phyloP scores from a whole-genome alignment of 1,284 basidiomycete species.

The Trichosporon inkin region DNA sequence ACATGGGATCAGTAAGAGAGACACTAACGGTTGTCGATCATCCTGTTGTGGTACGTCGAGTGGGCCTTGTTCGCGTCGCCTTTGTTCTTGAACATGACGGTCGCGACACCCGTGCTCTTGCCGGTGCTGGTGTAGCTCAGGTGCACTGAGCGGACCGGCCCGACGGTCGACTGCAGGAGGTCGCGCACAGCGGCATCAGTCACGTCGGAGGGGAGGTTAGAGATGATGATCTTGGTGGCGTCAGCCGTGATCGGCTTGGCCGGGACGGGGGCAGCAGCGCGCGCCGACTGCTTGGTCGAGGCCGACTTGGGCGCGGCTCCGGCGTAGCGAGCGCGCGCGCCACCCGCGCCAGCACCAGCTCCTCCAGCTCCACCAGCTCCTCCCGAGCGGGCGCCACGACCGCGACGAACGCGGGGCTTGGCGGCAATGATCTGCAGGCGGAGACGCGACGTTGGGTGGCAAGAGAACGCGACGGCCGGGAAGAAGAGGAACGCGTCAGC shows the following conservation, averaged over 20 bases:
- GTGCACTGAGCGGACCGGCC: slow-evolving; percentile 74
- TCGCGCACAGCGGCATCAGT: slow-evolving; percentile 93
- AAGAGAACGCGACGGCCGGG: not conserved
- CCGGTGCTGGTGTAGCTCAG: slow-evolving; percentile 82
- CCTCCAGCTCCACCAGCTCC: slow-evolving; percentile 51
- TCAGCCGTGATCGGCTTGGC: slow-evolving; percentile 50
- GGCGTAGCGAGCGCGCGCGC: slow-evolving; percentile 56
- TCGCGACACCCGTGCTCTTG: slow-evolving; percentile 83
- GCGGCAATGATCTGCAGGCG: slow-evolving; percentile 65
- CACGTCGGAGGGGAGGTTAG: slow-evolving; percentile 90
- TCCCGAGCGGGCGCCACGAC: slow-evolving; percentile 52
- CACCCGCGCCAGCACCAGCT: slow-evolving; percentile 34
- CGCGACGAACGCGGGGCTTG: slow-evolving; percentile 51
- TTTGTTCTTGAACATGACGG: slow-evolving; percentile 77
- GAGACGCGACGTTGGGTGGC: slow-evolving; percentile 7
- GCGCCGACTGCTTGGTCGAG: slow-evolving; percentile 5
- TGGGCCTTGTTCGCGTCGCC: slow-evolving; percentile 91
- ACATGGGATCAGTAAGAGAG: slow-evolving; percentile 18
- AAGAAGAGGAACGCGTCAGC: slow-evolving; percentile 1
- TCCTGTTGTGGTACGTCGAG: slow-evolving; percentile 92
- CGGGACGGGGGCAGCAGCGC: slow-evolving; percentile 39
- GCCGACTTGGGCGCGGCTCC: slow-evolving; percentile 26
- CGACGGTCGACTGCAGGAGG: slow-evolving; percentile 85
- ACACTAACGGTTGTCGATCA: slow-evolving; percentile 99
- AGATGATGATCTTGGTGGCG: slow-evolving; percentile 90